These are phyloP conservation scores for Phytophthora sp. DNA, from an alignment of 352 stramenopile species.

Conservation along the genomic window DNA sequence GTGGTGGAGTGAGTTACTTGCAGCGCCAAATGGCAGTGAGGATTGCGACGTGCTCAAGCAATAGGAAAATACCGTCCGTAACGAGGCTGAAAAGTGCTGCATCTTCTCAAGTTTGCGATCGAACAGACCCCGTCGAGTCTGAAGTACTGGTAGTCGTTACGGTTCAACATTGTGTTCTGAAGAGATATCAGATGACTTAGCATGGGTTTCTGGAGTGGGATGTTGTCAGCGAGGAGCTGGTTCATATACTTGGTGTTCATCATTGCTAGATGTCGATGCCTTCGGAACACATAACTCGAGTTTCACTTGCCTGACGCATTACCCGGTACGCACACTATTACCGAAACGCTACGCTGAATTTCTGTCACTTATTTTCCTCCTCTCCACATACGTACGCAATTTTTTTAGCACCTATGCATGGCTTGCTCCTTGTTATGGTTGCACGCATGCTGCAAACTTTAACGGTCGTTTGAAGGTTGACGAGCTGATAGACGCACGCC, in stretches of 20 bases:
- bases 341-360: slow-evolving; percentile 34
- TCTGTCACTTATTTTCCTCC: slow-evolving; percentile 21
- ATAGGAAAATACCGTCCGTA: too few relatives aligned
- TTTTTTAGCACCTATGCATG: slow-evolving; percentile 3
- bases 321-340: slow-evolving; percentile 24
- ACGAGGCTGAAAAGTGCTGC: too few relatives aligned
- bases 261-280: neutral
- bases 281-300: too few relatives aligned
- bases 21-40: too few relatives aligned
- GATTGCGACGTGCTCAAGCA: too few relatives aligned
- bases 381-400: slow-evolving; percentile 18
- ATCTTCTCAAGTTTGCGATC: slow-evolving; percentile 16
- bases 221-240: too few relatives aligned
- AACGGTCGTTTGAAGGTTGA: slow-evolving; percentile 19
- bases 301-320: slow-evolving; percentile 1
- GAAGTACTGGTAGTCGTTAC: slow-evolving; percentile 1
- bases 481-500: neutral
- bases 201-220: too few relatives aligned
- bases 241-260: too few relatives aligned
- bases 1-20: too few relatives aligned
- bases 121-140: neutral
- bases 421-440: neutral
- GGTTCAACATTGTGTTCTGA: slow-evolving; percentile 13
- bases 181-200: neutral
- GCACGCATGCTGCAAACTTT: slow-evolving; percentile 2